These are phyloP conservation scores for Podaxis sp. DNA, from an alignment of 768 basidiomycete species.

Conservation along the genomic window DNA sequence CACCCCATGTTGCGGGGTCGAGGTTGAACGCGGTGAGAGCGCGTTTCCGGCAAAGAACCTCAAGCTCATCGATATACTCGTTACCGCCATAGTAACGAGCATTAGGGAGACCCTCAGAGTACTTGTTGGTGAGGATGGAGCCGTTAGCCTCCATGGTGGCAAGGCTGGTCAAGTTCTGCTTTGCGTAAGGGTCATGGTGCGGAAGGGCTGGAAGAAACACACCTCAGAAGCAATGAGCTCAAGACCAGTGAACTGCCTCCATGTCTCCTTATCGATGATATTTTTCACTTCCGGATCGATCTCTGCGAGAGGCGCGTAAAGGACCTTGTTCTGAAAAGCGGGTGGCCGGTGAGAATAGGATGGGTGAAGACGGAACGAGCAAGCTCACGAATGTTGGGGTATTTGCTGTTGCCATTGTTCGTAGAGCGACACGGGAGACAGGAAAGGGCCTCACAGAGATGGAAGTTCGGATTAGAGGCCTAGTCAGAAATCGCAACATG, in stretches of 20 bases:
- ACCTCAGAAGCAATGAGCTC: slow-evolving; percentile 99
- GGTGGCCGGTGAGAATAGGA: slow-evolving; percentile 1
- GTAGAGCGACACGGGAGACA: slow-evolving; percentile 26
- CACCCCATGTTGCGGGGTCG: slow-evolving; percentile 91
- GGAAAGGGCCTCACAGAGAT: slow-evolving; percentile 25
- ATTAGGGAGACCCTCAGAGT: slow-evolving; percentile 98
- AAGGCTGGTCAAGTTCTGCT: slow-evolving; percentile 90
- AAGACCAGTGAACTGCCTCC: slow-evolving; percentile 95
- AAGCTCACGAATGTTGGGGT: slow-evolving; percentile 62
- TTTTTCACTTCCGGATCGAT: slow-evolving; percentile 94
- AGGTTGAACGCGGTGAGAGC: slow-evolving; percentile 96
- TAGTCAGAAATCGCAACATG: slow-evolving; percentile 40
- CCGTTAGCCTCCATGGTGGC: slow-evolving; percentile 99
- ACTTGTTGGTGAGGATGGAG: slow-evolving; percentile 98
- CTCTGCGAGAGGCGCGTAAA: slow-evolving; percentile 87
- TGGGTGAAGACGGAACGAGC: neutral
- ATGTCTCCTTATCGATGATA: slow-evolving; percentile 99
- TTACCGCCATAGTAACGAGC: slow-evolving; percentile 98
- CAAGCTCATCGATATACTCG: slow-evolving; percentile 96
- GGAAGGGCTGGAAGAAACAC: slow-evolving; percentile 17
- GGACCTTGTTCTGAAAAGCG: slow-evolving; percentile 74
- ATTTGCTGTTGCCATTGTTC: slow-evolving; percentile 58
- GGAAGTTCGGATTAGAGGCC: slow-evolving; percentile 33
- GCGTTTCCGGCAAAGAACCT: slow-evolving; percentile 91
- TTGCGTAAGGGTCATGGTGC: slow-evolving; percentile 1